Base-by-base conservation (phyloP, 805 yeast species). In the Candida easanensis region DNA sequence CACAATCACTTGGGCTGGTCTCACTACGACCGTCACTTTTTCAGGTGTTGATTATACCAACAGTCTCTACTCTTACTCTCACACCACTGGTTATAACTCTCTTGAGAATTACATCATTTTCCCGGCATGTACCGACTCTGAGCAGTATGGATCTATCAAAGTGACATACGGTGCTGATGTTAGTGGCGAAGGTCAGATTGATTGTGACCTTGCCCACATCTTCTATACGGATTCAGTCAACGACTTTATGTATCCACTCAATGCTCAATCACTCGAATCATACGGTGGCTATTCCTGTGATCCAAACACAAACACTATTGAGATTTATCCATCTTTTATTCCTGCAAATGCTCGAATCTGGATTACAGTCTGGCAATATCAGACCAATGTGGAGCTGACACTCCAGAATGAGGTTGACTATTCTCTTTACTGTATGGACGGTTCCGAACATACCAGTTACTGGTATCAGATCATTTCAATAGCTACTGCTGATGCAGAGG, bases 201-300 rank as follows among this genome's bases (percentile, higher is more conserved):
- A 46, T 23, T 58, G 64, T 46, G 51, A 51, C 16, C 8, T 19
- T 6, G 33, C 49, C 10, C 48, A 52, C 18, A 46, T 54, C 8
- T 51, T 46, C 31, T 30, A 53, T 2, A 55, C 56, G 25, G 45
- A 55, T n/a, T 60, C n/a, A n/a, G n/a, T 60, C 37, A 68, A 68
- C 42, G 66, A 61, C 34, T 68, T 66, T 61, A 49, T 53, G 26
- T 58, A 63, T n/a, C 68, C 70, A 15, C 38, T 42, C 7, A 31
- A 51, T 16, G 38, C 40, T 17, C 46, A 51, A 6, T 22, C 25
- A 7, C 25, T 7, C 10, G 25, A 10, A 22, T 22, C 10, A 22
- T 22, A 7, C 25, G 10, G 25, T 22, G 7, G 25, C n/a, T n/a
- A n/a, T n/a, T n/a, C n/a, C n/a, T n/a, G n/a, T n/a, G n/a, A n/a